Conservation (phyloP, 116 monocot genomes). For the Zostera marina region DNA sequence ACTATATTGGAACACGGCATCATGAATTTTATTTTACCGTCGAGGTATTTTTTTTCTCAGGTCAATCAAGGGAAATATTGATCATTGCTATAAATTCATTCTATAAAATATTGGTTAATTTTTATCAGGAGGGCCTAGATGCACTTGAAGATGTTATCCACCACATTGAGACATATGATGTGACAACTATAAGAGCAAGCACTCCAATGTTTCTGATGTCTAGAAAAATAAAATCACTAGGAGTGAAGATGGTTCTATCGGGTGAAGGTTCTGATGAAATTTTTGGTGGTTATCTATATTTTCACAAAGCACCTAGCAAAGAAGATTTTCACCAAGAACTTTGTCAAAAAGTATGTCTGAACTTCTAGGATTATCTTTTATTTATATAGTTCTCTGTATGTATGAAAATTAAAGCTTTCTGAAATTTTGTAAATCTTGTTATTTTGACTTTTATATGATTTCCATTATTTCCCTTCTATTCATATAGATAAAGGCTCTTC, state of each 20-base stretch:
- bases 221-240: conserved; percentile 77
- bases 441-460: not conserved
- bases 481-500: conserved; percentile 84
- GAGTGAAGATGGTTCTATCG: conserved; percentile 95
- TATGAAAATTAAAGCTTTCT: too few relatives aligned
- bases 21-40: conserved; percentile 92
- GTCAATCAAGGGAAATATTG: not conserved
- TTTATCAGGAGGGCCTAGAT: conserved; percentile 74
- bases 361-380: not conserved
- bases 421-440: too few relatives aligned
- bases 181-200: conserved; percentile 81
- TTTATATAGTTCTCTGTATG: too few relatives aligned
- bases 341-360: conserved; percentile 51
- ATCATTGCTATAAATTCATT: not conserved
- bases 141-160: conserved; percentile 88
- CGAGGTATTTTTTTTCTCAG: conserved; percentile 27
- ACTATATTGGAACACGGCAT: conserved; percentile 71
- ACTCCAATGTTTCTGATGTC: conserved; percentile 96
- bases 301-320: conserved; percentile 95
- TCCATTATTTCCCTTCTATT: not conserved
- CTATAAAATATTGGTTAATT: not conserved
- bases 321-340: conserved; percentile 81
- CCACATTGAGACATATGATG: conserved; percentile 86
- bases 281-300: conserved; percentile 88
- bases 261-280: conserved; percentile 95